phyloP scores from a whole-genome alignment of 805 yeast species.

The Nakazawaea ernobii region DNA sequence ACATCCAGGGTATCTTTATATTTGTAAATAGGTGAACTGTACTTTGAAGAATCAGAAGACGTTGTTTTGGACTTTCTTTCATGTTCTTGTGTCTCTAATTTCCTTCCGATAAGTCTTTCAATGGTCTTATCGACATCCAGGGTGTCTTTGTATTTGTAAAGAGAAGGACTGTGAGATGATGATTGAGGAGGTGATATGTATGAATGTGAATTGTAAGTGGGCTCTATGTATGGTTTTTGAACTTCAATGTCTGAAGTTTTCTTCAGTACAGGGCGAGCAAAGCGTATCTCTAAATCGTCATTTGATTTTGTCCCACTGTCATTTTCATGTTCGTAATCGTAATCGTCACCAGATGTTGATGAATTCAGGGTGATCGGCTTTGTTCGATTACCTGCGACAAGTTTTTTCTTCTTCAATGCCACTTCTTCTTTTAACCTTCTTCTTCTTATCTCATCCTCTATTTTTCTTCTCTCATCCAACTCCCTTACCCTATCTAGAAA shows the following conservation, averaged over 20 bases:
- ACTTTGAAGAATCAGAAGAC: background rate
- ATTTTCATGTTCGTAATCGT: background rate
- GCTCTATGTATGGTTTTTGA: background rate
- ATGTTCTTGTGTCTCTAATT: background rate
- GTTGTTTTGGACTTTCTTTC: background rate
- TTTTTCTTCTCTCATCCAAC: conserved; percentile 10
- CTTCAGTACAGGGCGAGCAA: background rate
- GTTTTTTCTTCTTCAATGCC: conserved; percentile 8
- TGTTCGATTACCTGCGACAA: background rate
- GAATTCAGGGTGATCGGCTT: background rate
- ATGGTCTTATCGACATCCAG: conserved; percentile 5
- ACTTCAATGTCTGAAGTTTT: background rate
- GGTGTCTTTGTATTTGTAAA: conserved; percentile 8
- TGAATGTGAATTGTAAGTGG: background rate
- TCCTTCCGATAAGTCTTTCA: conserved; percentile 1
- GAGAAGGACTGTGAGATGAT: background rate
- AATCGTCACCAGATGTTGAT: background rate
- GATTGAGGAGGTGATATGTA: background rate
- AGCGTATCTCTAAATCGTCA: background rate
- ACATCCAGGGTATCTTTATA: conserved; percentile 10
- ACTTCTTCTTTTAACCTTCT: conserved; percentile 11
- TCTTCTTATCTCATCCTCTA: conserved; percentile 12
- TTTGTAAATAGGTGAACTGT: background rate
- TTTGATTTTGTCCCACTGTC: background rate
- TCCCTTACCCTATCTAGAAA: conserved; percentile 13